A percentile compares a stretch with the other conserved stretches of the same genome.
phyloP scores from a whole-genome alignment of 768 basidiomycete species.

The Suillus tomentosus region DNA sequence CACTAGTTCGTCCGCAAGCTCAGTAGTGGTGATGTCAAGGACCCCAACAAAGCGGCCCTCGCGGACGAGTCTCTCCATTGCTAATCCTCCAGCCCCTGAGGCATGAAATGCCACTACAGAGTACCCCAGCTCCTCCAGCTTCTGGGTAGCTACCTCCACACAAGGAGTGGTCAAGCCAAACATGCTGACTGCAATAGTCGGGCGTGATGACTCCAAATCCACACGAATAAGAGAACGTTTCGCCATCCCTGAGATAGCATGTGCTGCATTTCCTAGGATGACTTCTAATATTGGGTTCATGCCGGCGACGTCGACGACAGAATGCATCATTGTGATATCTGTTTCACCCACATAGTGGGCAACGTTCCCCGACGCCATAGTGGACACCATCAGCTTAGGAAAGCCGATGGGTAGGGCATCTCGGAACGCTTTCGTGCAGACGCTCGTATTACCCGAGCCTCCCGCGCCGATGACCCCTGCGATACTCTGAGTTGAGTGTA shows the following conservation, averaged over 20 bases:
- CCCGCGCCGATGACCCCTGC: conserved; percentile 26
- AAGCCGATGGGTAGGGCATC: conserved; percentile 30
- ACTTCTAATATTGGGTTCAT: conserved; percentile 28
- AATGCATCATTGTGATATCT: conserved; percentile 36
- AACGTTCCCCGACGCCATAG: conserved; percentile 32
- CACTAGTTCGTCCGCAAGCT: conserved; percentile 34
- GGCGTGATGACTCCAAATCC: conserved; percentile 5
- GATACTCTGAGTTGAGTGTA: conserved; percentile 17
- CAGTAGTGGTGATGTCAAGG: conserved; percentile 35
- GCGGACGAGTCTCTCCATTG: conserved; percentile 34
- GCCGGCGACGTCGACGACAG: conserved; percentile 31
- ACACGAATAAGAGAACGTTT: conserved; percentile 10
- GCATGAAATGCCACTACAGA: conserved; percentile 28
- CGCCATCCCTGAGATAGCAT: conserved; percentile 31
- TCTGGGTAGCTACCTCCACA: conserved; percentile 21
- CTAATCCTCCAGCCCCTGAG: conserved; percentile 29
- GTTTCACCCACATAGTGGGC: conserved; percentile 33
- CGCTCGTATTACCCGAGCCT: conserved; percentile 30
- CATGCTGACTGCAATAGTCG: conserved; percentile 27
- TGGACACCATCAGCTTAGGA: conserved; percentile 32
- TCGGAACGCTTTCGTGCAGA: conserved; percentile 26
- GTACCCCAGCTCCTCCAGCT: conserved; percentile 28
- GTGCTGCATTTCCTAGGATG: conserved; percentile 29
- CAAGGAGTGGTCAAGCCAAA: conserved; percentile 31
- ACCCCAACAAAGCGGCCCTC: conserved; percentile 29